Conservation (phyloP, 176 grass and related monocot genomes). For the Melocanna baccifera region DNA sequence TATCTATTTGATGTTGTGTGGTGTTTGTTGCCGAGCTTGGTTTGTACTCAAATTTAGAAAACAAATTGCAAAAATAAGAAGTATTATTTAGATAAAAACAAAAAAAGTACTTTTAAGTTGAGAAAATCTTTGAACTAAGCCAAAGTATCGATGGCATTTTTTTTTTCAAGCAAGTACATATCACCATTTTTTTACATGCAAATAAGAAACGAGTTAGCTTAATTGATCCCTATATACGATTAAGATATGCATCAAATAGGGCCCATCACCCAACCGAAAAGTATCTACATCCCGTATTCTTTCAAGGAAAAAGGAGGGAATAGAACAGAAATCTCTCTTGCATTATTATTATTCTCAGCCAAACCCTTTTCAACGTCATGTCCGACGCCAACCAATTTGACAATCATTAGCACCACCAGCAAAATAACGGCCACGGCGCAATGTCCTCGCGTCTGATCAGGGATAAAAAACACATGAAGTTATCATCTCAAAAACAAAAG, state of each 20-base stretch:
- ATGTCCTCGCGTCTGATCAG: constrained; percentile 29
- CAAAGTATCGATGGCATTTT: not conserved
- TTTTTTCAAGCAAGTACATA: not conserved
- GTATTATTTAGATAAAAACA: not conserved
- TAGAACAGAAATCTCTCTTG: not conserved
- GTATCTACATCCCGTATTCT: not conserved
- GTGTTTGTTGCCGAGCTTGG: not conserved
- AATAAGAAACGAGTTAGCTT: not conserved
- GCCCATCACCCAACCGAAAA: not conserved
- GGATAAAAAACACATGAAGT: not conserved
- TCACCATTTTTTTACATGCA: not conserved
- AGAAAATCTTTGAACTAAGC: not conserved
- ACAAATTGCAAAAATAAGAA: not conserved
- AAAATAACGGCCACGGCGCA: constrained; percentile 21
- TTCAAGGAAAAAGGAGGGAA: not conserved
- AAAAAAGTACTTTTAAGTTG: not conserved
- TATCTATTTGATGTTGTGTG: not conserved
- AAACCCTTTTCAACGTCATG: constrained; percentile 24
- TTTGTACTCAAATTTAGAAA: not conserved
- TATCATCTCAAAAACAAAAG: not conserved
- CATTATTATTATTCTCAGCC: not conserved
- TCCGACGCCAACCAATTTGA: constrained; percentile 31
- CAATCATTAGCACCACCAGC: constrained; percentile 31
- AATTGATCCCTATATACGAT: not conserved
- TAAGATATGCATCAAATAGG: not conserved